These are phyloP conservation scores for Naganishia friedmannii DNA, from an alignment of 768 basidiomycete genomes.

Conservation along the genomic window DNA sequence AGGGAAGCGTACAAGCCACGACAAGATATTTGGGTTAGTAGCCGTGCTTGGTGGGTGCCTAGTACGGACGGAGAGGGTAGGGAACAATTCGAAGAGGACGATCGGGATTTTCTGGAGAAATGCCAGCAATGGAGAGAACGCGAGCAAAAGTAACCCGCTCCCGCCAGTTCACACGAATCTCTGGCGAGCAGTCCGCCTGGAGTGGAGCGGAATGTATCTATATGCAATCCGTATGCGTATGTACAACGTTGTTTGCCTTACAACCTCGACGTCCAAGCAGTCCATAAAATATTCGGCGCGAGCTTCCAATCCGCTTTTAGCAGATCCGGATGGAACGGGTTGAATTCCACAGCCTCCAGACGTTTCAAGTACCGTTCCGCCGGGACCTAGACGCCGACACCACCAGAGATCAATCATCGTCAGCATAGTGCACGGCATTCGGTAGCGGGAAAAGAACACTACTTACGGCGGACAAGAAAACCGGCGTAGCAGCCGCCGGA, in stretches of 20 bases:
- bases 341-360: slow-evolving; percentile 47
- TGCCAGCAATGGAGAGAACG: slow-evolving; percentile 15
- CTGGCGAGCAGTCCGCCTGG: too few relatives aligned
- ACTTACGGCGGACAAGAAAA: slow-evolving; percentile 48
- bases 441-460: neutral
- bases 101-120: neutral
- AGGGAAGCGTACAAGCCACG: slow-evolving; percentile 1
- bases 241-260: too few relatives aligned
- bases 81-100: slow-evolving; percentile 4
- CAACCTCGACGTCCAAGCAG: slow-evolving; percentile 38
- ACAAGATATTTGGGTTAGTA: slow-evolving; percentile 6
- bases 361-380: slow-evolving; percentile 48
- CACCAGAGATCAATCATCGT: too few relatives aligned
- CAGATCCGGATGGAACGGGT: slow-evolving; percentile 48
- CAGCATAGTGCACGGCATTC: neutral
- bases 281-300: slow-evolving; percentile 47
- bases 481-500: slow-evolving; percentile 41
- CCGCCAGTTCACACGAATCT: too few relatives aligned
- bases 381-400: too few relatives aligned
- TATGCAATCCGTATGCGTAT: too few relatives aligned
- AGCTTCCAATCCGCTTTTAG: slow-evolving; percentile 49
- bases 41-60: slow-evolving; percentile 14
- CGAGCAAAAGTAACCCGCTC: too few relatives aligned
- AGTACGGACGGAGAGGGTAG: neutral
- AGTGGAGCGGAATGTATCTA: too few relatives aligned